Conservation (phyloP, 73 alveolate species). For the Paramecium pentaurelia region DNA sequence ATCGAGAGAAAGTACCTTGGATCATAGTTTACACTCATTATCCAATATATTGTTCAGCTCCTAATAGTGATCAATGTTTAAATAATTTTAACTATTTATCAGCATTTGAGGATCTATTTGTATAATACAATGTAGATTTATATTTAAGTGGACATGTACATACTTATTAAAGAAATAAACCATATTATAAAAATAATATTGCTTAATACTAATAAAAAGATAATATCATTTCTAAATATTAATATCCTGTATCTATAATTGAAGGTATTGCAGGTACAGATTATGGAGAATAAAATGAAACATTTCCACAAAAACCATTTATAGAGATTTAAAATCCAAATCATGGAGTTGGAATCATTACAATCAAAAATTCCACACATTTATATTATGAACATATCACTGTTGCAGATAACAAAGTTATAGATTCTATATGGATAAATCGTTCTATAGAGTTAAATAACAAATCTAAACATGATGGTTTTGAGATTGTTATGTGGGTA, state of each 20-base stretch:
- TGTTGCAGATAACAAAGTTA: not conserved
- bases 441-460: not conserved
- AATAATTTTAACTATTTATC: not conserved
- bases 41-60: conserved; percentile 40
- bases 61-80: not conserved
- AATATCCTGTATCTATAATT: conserved; percentile 11
- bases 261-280: conserved; percentile 38
- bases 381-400: not conserved
- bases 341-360: conserved; percentile 15
- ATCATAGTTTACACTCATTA: not conserved
- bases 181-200: not conserved
- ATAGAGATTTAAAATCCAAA: not conserved
- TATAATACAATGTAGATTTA: not conserved
- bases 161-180: conserved; percentile 26
- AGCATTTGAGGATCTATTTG: not conserved
- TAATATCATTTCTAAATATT: not conserved
- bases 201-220: not conserved
- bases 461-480: not conserved
- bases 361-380: not conserved
- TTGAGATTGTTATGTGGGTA: not conserved
- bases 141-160: not conserved
- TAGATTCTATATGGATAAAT: conserved; percentile 15
- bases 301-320: not conserved
- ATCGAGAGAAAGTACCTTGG: conserved; percentile 39
- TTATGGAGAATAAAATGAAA: not conserved